Evolutionary conservation across 345 rosid genomes (phyloP).

Genomic region (Eucalyptus tenuipes): DNA sequence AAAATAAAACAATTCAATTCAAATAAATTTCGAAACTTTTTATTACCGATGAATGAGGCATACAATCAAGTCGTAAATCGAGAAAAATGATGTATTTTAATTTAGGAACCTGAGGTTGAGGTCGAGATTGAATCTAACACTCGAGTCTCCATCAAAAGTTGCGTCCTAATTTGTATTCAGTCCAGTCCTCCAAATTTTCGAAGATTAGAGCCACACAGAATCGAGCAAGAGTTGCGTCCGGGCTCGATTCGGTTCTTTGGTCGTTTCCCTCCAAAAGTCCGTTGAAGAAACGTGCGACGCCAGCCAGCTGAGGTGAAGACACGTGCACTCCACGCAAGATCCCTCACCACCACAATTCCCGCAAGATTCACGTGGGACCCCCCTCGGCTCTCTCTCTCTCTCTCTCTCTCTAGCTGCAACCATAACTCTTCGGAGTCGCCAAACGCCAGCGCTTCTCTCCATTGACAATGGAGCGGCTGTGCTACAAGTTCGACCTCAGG

Average conservation of each 20-base stretch:
- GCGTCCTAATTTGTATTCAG: background rate
- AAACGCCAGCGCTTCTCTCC: background rate
- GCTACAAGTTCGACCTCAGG: conserved; percentile 10
- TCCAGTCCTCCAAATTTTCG: background rate
- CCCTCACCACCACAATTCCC: background rate
- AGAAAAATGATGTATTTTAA: accelerated
- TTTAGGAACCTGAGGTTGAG: background rate
- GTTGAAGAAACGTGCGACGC: background rate
- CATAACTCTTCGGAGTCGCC: background rate
- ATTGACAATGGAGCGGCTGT: conserved; percentile 22
- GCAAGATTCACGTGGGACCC: background rate
- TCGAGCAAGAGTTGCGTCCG: background rate
- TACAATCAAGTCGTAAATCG: accelerated
- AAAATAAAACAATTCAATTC: background rate
- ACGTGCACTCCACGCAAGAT: background rate
- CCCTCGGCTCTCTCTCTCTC: background rate
- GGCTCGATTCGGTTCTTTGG: background rate
- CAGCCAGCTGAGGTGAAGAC: background rate
- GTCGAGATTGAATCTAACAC: background rate
- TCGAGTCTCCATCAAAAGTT: background rate
- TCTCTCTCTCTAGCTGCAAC: background rate
- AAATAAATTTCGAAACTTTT: accelerated
- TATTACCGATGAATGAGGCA: accelerated
- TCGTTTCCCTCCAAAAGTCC: background rate
- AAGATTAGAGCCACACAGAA: background rate